Conservation (phyloP, 306 rosid genomes). For the Vigna radiata region DNA sequence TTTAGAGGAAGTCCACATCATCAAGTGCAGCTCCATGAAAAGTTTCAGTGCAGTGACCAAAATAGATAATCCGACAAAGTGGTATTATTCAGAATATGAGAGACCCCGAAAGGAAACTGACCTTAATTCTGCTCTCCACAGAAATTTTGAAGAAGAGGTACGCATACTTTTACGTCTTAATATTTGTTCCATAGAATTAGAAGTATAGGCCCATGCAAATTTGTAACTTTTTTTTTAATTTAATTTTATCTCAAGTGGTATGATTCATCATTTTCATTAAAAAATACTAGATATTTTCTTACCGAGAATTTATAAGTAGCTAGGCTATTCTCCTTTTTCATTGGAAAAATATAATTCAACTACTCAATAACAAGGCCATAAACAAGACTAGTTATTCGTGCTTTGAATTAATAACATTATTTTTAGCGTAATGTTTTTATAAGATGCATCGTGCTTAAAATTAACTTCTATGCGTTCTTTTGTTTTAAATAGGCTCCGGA, state of each 20-base stretch:
- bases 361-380: too few species aligned
- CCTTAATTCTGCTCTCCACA: not conserved
- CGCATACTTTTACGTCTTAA: too few species aligned
- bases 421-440: not conserved
- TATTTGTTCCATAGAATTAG: too few species aligned
- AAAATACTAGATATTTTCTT: not conserved
- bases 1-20: slow-evolving; percentile 20
- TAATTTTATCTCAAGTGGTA: too few species aligned
- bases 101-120: not conserved
- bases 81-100: not conserved
- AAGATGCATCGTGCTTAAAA: not conserved
- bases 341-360: too few species aligned
- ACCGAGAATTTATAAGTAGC: too few species aligned
- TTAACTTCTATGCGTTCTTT: not conserved
- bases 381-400: too few species aligned
- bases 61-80: not conserved
- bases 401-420: too few species aligned
- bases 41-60: slow-evolving; percentile 3
- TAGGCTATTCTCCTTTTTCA: too few species aligned
- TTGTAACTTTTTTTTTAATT: too few species aligned
- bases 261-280: not conserved
- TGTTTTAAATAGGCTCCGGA: not conserved
- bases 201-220: too few species aligned
- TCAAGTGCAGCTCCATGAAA: not conserved
- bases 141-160: not conserved